These are phyloP conservation scores for Globisporangium acanthophoron DNA, from an alignment of 352 stramenopile species.

Conservation along the genomic window DNA sequence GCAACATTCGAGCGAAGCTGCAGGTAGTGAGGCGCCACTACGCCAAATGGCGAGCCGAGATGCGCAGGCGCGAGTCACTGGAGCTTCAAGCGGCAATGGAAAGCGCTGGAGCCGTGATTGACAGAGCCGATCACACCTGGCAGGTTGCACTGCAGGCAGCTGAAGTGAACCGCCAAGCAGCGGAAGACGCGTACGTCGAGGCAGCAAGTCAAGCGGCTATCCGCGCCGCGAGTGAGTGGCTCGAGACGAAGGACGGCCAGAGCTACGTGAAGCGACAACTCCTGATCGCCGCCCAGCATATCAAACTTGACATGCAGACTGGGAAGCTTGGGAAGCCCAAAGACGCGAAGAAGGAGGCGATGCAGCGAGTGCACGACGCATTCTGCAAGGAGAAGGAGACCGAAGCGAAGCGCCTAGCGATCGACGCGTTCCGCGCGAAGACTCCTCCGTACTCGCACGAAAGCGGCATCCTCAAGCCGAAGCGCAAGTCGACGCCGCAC, in stretches of 20 bases:
- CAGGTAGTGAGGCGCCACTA: slow-evolving; percentile 42
- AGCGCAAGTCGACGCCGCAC: slow-evolving; percentile 23
- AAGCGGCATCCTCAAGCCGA: neutral
- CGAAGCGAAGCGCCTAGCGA: slow-evolving; percentile 3
- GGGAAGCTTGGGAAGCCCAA: slow-evolving; percentile 37
- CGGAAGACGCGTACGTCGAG: slow-evolving; percentile 28
- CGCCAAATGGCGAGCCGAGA: slow-evolving; percentile 10
- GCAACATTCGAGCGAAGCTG: slow-evolving; percentile 62
- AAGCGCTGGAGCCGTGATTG: slow-evolving; percentile 16
- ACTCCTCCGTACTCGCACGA: slow-evolving; percentile 7
- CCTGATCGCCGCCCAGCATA: slow-evolving; percentile 26
- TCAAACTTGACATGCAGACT: slow-evolving; percentile 45
- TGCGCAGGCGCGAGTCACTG: slow-evolving; percentile 12
- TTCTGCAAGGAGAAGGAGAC: slow-evolving; percentile 8
- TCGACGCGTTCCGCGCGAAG: slow-evolving; percentile 6
- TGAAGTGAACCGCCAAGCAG: slow-evolving; percentile 26
- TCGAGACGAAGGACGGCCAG: slow-evolving; percentile 64
- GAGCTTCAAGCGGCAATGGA: slow-evolving; percentile 29
- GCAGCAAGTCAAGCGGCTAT: slow-evolving; percentile 14
- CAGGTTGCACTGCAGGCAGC: slow-evolving; percentile 25
- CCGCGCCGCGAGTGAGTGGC: slow-evolving; percentile 33
- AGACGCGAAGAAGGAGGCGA: slow-evolving; percentile 7
- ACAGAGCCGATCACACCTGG: slow-evolving; percentile 31
- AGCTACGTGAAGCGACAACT: slow-evolving; percentile 53
- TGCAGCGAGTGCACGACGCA: slow-evolving; percentile 3